These are phyloP conservation scores for Selenicereus undatus DNA, from an alignment of 148 eudicot species.

Conservation along the genomic window DNA sequence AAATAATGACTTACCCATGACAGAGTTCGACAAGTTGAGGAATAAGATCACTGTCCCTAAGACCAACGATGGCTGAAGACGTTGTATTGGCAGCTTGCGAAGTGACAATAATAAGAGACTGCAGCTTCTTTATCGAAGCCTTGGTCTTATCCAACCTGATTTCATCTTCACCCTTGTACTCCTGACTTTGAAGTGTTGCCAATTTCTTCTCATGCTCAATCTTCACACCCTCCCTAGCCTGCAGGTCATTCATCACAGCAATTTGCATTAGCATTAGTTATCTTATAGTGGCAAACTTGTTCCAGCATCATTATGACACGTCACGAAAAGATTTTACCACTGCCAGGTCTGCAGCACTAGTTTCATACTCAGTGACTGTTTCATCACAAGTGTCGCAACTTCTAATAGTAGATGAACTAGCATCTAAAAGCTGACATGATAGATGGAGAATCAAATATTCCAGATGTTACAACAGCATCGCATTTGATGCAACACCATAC, in stretches of 20 bases:
- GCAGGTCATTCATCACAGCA: conserved; percentile 20
- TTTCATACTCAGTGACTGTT: not conserved
- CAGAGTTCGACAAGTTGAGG: conserved; percentile 90
- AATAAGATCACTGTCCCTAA: conserved; percentile 82
- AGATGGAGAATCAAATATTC: not conserved
- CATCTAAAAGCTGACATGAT: not conserved
- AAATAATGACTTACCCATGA: conserved; percentile 66
- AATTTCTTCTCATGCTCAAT: conserved; percentile 88
- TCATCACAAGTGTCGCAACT: not conserved
- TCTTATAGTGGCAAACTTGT: not conserved
- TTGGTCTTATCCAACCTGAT: conserved; percentile 90
- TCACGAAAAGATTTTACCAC: not conserved
- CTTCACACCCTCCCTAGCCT: conserved; percentile 95
- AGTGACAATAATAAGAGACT: conserved; percentile 81
- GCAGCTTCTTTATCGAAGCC: conserved; percentile 67
- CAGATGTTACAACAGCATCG: no score
- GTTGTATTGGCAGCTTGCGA: conserved; percentile 92
- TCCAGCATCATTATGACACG: not conserved
- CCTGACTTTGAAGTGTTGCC: conserved; percentile 74
- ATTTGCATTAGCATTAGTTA: conserved; percentile 7
- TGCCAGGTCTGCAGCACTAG: not conserved
- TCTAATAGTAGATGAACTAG: not conserved
- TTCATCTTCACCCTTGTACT: conserved; percentile 73
- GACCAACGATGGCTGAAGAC: conserved; percentile 68
- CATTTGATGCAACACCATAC: no score